phyloP scores from a whole-genome alignment of 23 red algal genomes.

The Gracilaria gracilis region DNA sequence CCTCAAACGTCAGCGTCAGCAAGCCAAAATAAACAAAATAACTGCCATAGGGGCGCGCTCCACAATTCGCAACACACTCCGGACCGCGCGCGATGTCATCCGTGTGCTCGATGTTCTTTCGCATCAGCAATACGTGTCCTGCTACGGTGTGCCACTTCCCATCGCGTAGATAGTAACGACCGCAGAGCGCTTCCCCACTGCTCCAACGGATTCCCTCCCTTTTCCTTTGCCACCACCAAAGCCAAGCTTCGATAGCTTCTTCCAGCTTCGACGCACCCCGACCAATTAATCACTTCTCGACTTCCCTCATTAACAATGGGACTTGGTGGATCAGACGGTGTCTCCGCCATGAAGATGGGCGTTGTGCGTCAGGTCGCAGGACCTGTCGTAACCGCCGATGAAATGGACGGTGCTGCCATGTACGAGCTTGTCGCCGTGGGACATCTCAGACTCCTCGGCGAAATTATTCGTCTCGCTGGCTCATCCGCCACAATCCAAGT shows the following conservation, averaged over 20 bases:
- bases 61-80: background rate
- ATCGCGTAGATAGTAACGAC: slow-evolving; percentile 1
- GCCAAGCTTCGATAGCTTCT: background rate
- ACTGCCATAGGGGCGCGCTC: background rate
- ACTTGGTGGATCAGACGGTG: slow-evolving; percentile 64
- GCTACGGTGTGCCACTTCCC: background rate
- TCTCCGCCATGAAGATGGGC: slow-evolving; percentile 65
- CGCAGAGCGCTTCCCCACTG: background rate
- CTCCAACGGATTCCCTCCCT: slow-evolving; percentile 15
- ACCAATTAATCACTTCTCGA: background rate
- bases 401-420: slow-evolving; percentile 98
- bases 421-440: slow-evolving; percentile 99
- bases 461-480: slow-evolving; percentile 97
- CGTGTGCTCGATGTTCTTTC: slow-evolving; percentile 16
- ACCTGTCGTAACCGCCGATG: slow-evolving; percentile 93
- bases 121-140: slow-evolving; percentile 23
- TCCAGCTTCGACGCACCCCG: background rate
- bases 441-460: slow-evolving; percentile 88
- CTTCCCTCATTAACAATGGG: slow-evolving; percentile 46
- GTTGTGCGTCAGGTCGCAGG: slow-evolving; percentile 93
- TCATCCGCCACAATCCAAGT: slow-evolving; percentile 96
- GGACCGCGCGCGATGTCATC: background rate
- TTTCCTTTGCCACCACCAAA: background rate
- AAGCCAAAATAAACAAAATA: slow-evolving; percentile 16
- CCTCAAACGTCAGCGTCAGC: background rate